phyloP scores from a whole-genome alignment of 2,329 filamentous ascomycete genomes.

The Monosporascus sp. region DNA sequence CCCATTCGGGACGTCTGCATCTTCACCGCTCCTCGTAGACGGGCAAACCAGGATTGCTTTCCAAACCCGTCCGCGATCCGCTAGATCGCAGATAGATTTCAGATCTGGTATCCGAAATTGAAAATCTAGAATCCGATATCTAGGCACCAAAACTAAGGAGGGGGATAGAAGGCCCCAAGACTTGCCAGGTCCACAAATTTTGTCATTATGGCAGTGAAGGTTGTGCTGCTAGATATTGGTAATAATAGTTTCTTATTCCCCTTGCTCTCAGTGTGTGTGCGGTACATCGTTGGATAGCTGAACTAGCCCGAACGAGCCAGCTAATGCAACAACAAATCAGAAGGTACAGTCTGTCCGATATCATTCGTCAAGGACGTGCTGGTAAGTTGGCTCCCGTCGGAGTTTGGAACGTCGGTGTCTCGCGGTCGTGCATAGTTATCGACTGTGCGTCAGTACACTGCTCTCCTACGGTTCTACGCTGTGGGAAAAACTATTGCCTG shows the following conservation, averaged over 20 bases:
- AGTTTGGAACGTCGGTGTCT: neutral
- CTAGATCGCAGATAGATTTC: constrained; percentile 8
- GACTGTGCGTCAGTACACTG: neutral
- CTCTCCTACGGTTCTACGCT: neutral
- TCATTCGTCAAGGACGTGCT: constrained; percentile 79
- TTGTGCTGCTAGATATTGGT: constrained; percentile 56
- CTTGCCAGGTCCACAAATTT: neutral
- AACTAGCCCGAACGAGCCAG: constrained; percentile 32
- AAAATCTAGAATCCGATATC: constrained; percentile 5
- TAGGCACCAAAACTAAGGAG: too few relatives aligned
- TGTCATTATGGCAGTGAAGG: constrained; percentile 32
- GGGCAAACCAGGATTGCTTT: constrained; percentile 16
- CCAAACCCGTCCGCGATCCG: constrained; percentile 4
- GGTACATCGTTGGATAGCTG: constrained; percentile 17
- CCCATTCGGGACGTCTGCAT: neutral
- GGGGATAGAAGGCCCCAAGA: too few relatives aligned
- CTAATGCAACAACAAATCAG: constrained; percentile 43
- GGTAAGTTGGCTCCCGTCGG: constrained; percentile 48
- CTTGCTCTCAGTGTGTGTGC: constrained; percentile 13
- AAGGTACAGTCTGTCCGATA: constrained; percentile 78
- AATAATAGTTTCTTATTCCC: constrained; percentile 28
- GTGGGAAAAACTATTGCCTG: neutral
- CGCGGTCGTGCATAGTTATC: neutral
- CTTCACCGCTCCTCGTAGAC: constrained; percentile 20
- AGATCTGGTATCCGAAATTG: constrained; percentile 1